These are phyloP conservation scores for Ustilago trichophora DNA, from an alignment of 1,284 basidiomycete genomes.

Conservation along the genomic window DNA sequence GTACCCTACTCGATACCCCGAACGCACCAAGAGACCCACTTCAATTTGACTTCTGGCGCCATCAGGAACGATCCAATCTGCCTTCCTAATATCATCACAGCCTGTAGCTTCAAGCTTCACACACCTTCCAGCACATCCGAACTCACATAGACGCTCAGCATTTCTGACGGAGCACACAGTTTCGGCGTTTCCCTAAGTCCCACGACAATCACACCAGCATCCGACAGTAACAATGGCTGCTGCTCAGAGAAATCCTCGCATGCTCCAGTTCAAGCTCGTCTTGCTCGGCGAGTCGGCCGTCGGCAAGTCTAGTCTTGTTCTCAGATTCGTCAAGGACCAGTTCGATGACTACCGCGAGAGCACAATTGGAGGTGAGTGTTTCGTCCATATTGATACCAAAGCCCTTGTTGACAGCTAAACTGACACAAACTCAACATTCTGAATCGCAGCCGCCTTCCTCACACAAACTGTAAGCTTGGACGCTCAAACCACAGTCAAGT, in stretches of 20 bases:
- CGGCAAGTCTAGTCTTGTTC: slow-evolving; percentile 93
- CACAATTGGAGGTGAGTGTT: slow-evolving; percentile 59
- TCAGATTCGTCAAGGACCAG: slow-evolving; percentile 95
- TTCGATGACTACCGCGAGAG: slow-evolving; percentile 93
- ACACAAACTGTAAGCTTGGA: slow-evolving; percentile 93
- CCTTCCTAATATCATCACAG: too few relatives aligned
- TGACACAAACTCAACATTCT: background rate
- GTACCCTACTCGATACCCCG: too few relatives aligned
- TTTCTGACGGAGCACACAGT: too few relatives aligned
- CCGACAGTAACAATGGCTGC: slow-evolving; percentile 31
- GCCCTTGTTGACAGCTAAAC: background rate
- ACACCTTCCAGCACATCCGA: background rate
- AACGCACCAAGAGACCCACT: too few relatives aligned
- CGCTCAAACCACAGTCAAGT: slow-evolving; percentile 90
- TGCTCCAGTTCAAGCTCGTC: slow-evolving; percentile 59
- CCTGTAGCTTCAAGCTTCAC: background rate
- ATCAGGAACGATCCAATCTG: too few relatives aligned
- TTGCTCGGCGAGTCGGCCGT: slow-evolving; percentile 87
- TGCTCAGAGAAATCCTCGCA: slow-evolving; percentile 37
- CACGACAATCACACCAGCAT: too few relatives aligned
- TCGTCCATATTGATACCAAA: too few relatives aligned
- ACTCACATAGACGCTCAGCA: background rate
- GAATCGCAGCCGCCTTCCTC: slow-evolving; percentile 78
- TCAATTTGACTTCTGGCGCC: too few relatives aligned
- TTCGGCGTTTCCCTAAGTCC: too few relatives aligned